A percentile compares a stretch with the other conserved stretches of the same genome.
Evolutionary conservation across 805 yeast species (phyloP).

Genomic region (Cyberlindnera galapagoensis): DNA sequence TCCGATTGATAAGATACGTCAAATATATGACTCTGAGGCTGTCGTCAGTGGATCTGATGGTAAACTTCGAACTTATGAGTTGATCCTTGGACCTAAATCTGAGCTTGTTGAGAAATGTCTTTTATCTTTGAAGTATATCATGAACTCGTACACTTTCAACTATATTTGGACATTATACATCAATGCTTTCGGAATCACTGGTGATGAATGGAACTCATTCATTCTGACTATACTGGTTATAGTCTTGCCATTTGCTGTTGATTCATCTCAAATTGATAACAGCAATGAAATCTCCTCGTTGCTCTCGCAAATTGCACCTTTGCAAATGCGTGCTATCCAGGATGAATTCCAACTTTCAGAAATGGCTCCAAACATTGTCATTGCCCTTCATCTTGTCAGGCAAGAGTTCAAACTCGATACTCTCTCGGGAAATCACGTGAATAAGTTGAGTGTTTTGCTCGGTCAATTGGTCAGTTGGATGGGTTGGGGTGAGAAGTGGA

Average conservation of each 20-base stretch:
- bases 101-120: constrained; percentile 39
- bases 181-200: constrained; percentile 39
- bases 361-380: constrained; percentile 52
- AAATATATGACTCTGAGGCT: constrained; percentile 13
- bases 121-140: constrained; percentile 42
- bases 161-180: constrained; percentile 62
- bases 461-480: constrained; percentile 58
- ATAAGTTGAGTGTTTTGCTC: constrained; percentile 46
- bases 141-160: constrained; percentile 53
- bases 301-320: constrained; percentile 7
- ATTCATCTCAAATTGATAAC: constrained; percentile 14
- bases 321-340: constrained; percentile 20
- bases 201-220: constrained; percentile 55
- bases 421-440: constrained; percentile 29
- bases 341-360: constrained; percentile 37
- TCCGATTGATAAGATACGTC: constrained; percentile 5
- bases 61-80: constrained; percentile 23
- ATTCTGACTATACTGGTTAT: constrained; percentile 44
- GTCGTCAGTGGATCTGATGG: constrained; percentile 6
- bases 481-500: constrained; percentile 73
- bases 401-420: constrained; percentile 68
- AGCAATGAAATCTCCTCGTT: constrained; percentile 11
- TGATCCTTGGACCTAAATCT: constrained; percentile 40
- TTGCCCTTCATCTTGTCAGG: constrained; percentile 67
- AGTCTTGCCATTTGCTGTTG: constrained; percentile 38